Percentiles rank a stretch among this genome's conserved stretches.
Evolutionary conservation across 352 stramenopile genomes (phyloP).

Genomic region (Phytophthora pistaciae): DNA sequence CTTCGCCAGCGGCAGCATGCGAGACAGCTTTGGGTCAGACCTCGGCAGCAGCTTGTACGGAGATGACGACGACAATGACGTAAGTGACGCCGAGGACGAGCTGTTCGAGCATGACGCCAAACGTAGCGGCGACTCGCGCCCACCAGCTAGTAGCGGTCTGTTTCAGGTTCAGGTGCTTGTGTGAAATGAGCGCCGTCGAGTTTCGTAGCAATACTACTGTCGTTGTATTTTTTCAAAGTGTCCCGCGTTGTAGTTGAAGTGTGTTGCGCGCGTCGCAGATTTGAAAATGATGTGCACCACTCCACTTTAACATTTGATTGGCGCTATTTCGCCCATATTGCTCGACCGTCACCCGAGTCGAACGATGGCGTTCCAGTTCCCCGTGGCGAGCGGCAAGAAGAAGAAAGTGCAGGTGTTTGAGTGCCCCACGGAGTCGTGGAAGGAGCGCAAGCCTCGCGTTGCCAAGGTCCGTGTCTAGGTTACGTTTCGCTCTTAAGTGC

Average conservation of each 20-base stretch:
- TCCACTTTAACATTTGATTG: conserved; percentile 19
- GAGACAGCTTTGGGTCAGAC: conserved; percentile 25
- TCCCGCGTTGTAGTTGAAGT: conserved; percentile 2
- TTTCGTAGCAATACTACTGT: conserved; percentile 17
- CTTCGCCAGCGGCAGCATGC: conserved; percentile 23
- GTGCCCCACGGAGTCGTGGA: conserved; percentile 81
- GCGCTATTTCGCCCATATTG: conserved; percentile 13
- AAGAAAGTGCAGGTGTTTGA: conserved; percentile 82
- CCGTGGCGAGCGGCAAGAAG: conserved; percentile 80
- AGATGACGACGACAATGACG: conserved; percentile 35
- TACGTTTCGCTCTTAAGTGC: neutral
- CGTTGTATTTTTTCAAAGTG: conserved; percentile 7
- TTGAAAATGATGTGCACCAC: conserved; percentile 16
- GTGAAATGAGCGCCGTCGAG: conserved; percentile 17
- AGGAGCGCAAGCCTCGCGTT: conserved; percentile 44
- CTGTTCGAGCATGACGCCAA: neutral
- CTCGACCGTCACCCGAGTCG: neutral
- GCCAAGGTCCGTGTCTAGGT: conserved; percentile 35
- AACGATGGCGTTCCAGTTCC: conserved; percentile 71
- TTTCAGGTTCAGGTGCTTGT: conserved; percentile 81
- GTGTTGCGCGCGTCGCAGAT: conserved; percentile 38
- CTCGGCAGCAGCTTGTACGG: conserved; percentile 34
- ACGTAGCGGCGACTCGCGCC: conserved; percentile 9
- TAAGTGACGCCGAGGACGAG: conserved; percentile 23
- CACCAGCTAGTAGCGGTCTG: conserved; percentile 42